phyloP scores from a whole-genome alignment of 2,329 filamentous ascomycete species.

The Lasiodiplodia gonubiensis region DNA sequence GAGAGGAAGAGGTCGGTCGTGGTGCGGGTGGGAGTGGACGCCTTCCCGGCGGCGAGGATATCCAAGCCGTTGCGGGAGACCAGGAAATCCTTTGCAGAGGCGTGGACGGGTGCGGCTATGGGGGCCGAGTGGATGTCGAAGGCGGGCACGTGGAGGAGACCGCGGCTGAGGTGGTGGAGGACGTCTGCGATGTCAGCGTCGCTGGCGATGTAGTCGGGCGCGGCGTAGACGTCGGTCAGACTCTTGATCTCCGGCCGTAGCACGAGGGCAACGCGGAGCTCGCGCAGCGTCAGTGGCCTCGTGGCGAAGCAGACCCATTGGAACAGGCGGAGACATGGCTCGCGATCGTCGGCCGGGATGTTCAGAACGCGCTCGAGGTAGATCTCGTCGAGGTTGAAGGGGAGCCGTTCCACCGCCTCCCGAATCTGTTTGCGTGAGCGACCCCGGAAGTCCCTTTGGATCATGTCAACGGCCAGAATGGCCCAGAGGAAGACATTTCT shows the following conservation, averaged over 20 bases:
- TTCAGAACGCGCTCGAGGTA: neutral
- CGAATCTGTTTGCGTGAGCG: neutral
- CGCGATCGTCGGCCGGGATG: neutral
- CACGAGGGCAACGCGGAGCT: slow-evolving; percentile 5
- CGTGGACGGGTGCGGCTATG: neutral
- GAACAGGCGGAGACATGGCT: neutral
- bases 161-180: neutral
- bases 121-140: neutral
- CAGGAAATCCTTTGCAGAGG: neutral
- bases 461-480: slow-evolving; percentile 1
- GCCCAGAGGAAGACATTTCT: slow-evolving; percentile 8
- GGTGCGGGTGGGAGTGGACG: neutral
- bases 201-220: slow-evolving; percentile 8
- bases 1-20: slow-evolving; percentile 8
- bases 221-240: neutral
- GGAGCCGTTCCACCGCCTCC: neutral
- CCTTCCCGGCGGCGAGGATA: neutral
- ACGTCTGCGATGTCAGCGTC: neutral
- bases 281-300: neutral
- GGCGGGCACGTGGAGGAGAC: slow-evolving; percentile 3
- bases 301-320: slow-evolving; percentile 16
- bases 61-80: neutral
- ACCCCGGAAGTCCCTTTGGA: neutral
- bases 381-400: neutral
- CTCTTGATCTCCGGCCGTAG: neutral